Evolutionary conservation across 192 early-diverging fungal species (phyloP), one percentile per base, ranked within the genome.

Genomic region (Cladochytrium replicatum): DNA sequence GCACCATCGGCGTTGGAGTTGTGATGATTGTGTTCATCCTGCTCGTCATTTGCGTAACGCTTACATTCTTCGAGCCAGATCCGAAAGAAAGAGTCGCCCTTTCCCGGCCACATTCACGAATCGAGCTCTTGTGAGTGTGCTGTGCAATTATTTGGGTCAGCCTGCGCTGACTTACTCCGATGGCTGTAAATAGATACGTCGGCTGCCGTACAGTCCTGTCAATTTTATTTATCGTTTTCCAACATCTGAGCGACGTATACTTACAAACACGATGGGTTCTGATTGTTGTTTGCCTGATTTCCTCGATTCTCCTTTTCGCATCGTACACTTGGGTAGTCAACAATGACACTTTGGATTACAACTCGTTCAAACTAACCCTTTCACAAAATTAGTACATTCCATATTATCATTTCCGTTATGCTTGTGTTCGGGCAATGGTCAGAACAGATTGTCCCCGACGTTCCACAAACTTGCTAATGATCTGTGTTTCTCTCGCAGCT

Each of bases 11-110:
- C 0, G 67, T 59, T 1, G n/a, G 57, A 2, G 29, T 61, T 0
- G 39, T 71, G 15, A 43, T 48, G n/a, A n/a, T n/a, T n/a, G n/a
- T n/a, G n/a, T n/a, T n/a, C n/a, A n/a, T n/a, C n/a, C n/a, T n/a
- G n/a, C n/a, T n/a, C n/a, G n/a, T n/a, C n/a, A n/a, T n/a, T 3
- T 46, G 58, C 11, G 65, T 72, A 5, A 51, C 46, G 9, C 61
- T 55, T 27, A 72, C 69, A 19, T 65, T 64, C 43, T 72, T 72
- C 46, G 64, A 72, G 6, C 52, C 61, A 5, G 69, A 72, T 51
- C 63, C 69, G 15, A 51, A 67, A 6, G 29, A 37, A 29, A 49
- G 61, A 11, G 58, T 58, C 44, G 42, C 65, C 0, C 49, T 54
- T 28, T 22, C 54, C 9, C 39, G 69, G 4, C 58, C 61, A 0